phyloP scores from a whole-genome alignment of 2,329 filamentous ascomycete genomes.

The Botrytis fabae region DNA sequence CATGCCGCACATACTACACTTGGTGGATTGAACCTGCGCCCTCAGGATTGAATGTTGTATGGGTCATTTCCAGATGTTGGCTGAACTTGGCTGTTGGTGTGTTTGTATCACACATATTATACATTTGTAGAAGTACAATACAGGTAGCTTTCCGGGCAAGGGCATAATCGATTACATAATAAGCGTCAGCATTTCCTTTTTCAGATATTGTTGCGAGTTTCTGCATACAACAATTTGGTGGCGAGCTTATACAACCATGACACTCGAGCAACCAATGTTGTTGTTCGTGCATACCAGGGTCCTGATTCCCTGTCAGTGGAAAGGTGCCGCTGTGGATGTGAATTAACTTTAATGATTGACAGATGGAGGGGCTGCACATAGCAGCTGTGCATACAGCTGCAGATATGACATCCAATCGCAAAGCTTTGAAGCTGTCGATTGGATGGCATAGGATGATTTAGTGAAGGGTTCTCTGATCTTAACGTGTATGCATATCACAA shows the following conservation, averaged over 20 bases:
- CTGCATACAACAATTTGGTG: slow-evolving; percentile 4
- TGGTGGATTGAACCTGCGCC: not conserved
- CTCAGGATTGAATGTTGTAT: not conserved
- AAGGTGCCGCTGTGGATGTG: not conserved
- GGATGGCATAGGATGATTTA: not conserved
- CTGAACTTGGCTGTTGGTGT: slow-evolving; percentile 5
- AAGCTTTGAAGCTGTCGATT: not conserved
- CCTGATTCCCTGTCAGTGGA: not conserved
- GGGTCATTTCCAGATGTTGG: not conserved
- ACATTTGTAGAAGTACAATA: not conserved
- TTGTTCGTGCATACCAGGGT: not conserved
- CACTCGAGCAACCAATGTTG: not conserved
- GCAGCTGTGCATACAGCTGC: not conserved
- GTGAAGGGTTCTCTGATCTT: not conserved
- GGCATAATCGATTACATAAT: slow-evolving; percentile 22
- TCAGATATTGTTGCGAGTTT: slow-evolving; percentile 21
- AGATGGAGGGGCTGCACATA: not conserved
- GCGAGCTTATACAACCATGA: slow-evolving; percentile 6
- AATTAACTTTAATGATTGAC: slow-evolving; percentile 7
- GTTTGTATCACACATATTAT: not conserved
- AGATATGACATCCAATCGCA: slow-evolving; percentile 14
- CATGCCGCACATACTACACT: slow-evolving; percentile 5
- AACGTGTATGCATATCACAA: not conserved
- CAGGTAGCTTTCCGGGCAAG: slow-evolving; percentile 1
- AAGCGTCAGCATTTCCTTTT: slow-evolving; percentile 22